Percentiles rank a stretch among this genome's conserved stretches.
These are phyloP conservation scores for Fusarium sp. DNA, from an alignment of 2,329 filamentous ascomycete genomes.

Conservation along the genomic window DNA sequence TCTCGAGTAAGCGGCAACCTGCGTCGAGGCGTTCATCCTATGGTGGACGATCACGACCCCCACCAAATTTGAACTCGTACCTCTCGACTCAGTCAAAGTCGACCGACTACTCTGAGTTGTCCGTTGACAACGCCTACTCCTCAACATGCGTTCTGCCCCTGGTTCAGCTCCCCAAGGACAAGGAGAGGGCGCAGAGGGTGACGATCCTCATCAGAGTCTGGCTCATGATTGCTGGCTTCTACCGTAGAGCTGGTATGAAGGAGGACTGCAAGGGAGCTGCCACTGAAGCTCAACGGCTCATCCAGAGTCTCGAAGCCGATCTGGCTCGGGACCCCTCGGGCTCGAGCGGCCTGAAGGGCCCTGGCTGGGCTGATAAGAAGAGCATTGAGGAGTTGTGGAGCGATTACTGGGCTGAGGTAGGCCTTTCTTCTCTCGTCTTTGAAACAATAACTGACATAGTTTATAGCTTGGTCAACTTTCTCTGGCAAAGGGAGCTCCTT, in stretches of 20 bases:
- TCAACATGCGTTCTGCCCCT: constrained; percentile 62
- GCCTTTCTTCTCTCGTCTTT: constrained; percentile 40
- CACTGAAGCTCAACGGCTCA: constrained; percentile 83
- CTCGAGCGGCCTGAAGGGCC: constrained; percentile 70
- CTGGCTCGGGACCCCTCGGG: constrained; percentile 72
- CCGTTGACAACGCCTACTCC: constrained; percentile 57
- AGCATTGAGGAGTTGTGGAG: constrained; percentile 87
- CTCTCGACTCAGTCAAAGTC: constrained; percentile 56
- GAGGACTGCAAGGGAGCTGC: constrained; percentile 85
- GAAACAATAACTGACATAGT: constrained; percentile 38
- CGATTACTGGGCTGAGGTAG: constrained; percentile 85
- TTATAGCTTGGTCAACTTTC: constrained; percentile 76
- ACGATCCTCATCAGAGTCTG: constrained; percentile 81
- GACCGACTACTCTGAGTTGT: constrained; percentile 55
- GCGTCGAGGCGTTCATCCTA: constrained; percentile 56
- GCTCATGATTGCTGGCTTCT: constrained; percentile 90
- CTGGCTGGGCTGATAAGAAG: constrained; percentile 83
- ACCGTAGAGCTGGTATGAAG: constrained; percentile 82
- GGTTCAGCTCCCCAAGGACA: constrained; percentile 67
- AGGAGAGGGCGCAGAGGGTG: constrained; percentile 62
- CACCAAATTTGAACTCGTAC: constrained; percentile 61
- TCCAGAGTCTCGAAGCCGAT: constrained; percentile 77
- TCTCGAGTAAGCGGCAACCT: constrained; percentile 55
- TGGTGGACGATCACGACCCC: constrained; percentile 57
- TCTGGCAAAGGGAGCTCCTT: constrained; percentile 70